phyloP scores from a whole-genome alignment of 2,329 filamentous ascomycete genomes.

The Eurotiales sp. region DNA sequence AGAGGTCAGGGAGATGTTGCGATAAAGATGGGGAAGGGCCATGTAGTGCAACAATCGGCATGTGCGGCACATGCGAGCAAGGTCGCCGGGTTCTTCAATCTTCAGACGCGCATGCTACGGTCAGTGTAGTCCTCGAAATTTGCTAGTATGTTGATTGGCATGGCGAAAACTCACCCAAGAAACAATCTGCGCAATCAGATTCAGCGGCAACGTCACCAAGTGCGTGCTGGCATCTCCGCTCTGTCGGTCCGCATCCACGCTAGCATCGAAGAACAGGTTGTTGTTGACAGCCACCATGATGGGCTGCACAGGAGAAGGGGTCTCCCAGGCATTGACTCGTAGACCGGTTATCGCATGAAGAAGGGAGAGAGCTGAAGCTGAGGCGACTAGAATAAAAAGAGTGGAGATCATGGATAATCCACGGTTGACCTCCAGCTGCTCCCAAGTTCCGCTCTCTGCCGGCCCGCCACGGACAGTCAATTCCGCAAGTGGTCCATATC shows the following conservation, averaged over 20 bases:
- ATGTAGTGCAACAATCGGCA: conserved; percentile 63
- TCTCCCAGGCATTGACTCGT: conserved; percentile 25
- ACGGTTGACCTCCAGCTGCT: neutral
- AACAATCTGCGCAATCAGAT: conserved; percentile 56
- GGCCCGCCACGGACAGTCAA: too few relatives aligned
- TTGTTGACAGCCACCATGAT: conserved; percentile 41
- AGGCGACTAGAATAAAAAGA: too few relatives aligned
- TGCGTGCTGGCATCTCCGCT: conserved; percentile 21
- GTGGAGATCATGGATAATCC: neutral
- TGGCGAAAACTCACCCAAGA: conserved; percentile 43
- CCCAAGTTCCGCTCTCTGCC: too few relatives aligned
- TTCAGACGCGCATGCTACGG: conserved; percentile 22
- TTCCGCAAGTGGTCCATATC: too few relatives aligned
- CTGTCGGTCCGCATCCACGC: conserved; percentile 28
- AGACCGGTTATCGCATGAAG: neutral
- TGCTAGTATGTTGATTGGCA: neutral
- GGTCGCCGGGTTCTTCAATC: conserved; percentile 57
- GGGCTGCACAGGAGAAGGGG: too few relatives aligned
- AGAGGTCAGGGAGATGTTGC: conserved; percentile 53
- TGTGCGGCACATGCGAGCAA: conserved; percentile 57
- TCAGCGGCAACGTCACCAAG: conserved; percentile 50
- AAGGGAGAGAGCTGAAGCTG: neutral
- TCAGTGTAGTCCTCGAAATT: neutral
- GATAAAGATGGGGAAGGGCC: conserved; percentile 59
- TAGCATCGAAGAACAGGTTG: conserved; percentile 42